Evolutionary conservation across 352 stramenopile species (phyloP).

Genomic region (Phytophthora crassamura): DNA sequence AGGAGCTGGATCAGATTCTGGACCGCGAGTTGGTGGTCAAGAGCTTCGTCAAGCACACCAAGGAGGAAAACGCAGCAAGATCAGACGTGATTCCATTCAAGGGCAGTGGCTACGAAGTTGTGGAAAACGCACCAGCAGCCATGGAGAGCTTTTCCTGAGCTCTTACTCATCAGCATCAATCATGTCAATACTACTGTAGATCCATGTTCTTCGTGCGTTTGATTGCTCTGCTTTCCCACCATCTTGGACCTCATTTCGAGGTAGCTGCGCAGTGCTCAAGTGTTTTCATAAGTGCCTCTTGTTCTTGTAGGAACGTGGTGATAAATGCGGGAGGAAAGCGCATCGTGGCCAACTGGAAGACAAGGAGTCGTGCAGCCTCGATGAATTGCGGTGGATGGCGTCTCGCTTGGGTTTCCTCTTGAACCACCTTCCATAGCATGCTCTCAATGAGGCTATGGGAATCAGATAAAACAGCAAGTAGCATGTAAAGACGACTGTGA

Average conservation of each 20-base stretch:
- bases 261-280: constrained; percentile 22
- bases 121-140: constrained; percentile 56
- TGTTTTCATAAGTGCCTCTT: constrained; percentile 54
- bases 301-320: constrained; percentile 75
- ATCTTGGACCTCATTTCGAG: neutral
- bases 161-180: constrained; percentile 18
- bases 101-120: constrained; percentile 81
- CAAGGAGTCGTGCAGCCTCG: constrained; percentile 57
- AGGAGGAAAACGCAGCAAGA: constrained; percentile 25
- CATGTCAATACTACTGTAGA: constrained; percentile 30
- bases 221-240: neutral
- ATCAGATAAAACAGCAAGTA: constrained; percentile 4
- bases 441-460: constrained; percentile 53
- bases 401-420: constrained; percentile 33
- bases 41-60: constrained; percentile 70
- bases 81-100: constrained; percentile 50
- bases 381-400: constrained; percentile 40
- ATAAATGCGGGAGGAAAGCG: constrained; percentile 64
- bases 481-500: no score
- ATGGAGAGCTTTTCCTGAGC: constrained; percentile 83
- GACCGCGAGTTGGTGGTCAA: constrained; percentile 76
- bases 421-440: constrained; percentile 49
- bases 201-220: neutral
- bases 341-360: constrained; percentile 68
- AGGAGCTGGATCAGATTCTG: constrained; percentile 71